These are phyloP conservation scores for Candida andamanensis DNA, from an alignment of 805 yeast species.

Conservation along the genomic window DNA sequence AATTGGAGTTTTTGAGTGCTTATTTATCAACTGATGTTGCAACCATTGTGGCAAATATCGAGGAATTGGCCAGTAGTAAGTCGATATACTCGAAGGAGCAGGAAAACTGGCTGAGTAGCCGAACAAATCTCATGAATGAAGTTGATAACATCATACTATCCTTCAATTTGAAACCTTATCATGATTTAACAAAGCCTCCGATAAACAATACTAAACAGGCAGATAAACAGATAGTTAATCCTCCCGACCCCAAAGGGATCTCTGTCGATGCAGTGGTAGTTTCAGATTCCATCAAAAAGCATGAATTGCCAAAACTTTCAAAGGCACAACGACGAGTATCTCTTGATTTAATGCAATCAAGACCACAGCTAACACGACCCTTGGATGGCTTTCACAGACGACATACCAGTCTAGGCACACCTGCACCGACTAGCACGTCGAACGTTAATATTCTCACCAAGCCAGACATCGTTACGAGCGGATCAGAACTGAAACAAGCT, in stretches of 20 bases:
- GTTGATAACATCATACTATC: conserved; percentile 13
- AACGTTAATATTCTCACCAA: conserved; percentile 31
- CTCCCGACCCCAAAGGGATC: neutral
- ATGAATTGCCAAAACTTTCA: conserved; percentile 17
- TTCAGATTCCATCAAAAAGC: conserved; percentile 1
- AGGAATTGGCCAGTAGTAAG: conserved; percentile 3
- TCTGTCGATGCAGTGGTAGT: neutral
- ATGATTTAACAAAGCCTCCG: conserved; percentile 6
- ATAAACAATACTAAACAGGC: neutral
- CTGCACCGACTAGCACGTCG: conserved; percentile 27
- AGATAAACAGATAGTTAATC: too few species aligned
- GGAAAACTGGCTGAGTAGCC: conserved; percentile 12
- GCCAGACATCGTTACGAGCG: conserved; percentile 19
- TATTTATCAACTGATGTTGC: conserved; percentile 8
- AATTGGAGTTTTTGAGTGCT: conserved; percentile 9
- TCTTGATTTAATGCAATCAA: conserved; percentile 22
- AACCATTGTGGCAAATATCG: conserved; percentile 5
- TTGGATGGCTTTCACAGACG: conserved; percentile 5
- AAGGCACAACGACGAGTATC: conserved; percentile 22
- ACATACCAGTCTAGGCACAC: conserved; percentile 18
- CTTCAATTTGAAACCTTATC: conserved; percentile 7
- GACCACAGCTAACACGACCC: conserved; percentile 6
- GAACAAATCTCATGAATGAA: conserved; percentile 12
- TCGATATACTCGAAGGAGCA: conserved; percentile 7
- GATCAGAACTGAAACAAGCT: neutral